These are phyloP conservation scores for Saccharomyces hybrid DNA, from an alignment of 1,139 yeast genomes.

Conservation along the genomic window DNA sequence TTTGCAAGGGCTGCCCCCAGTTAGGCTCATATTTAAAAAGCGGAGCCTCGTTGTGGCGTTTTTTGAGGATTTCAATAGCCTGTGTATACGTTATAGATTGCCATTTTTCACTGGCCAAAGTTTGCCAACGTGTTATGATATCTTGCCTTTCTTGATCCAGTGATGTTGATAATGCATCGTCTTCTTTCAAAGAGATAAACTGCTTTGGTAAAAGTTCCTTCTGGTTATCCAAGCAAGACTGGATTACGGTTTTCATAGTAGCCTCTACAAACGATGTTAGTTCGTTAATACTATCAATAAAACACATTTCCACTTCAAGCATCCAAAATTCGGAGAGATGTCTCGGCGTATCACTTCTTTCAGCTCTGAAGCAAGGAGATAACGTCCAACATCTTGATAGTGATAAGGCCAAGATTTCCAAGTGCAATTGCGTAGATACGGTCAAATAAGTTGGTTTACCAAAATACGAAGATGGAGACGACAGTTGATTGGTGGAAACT, in stretches of 20 bases:
- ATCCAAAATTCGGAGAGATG: slow-evolving; percentile 96
- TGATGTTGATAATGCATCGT: slow-evolving; percentile 11
- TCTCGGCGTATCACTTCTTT: slow-evolving; percentile 79
- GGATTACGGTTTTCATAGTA: slow-evolving; percentile 55
- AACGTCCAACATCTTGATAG: slow-evolving; percentile 80
- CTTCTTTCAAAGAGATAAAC: slow-evolving; percentile 38
- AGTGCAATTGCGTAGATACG: slow-evolving; percentile 85
- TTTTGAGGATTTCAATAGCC: slow-evolving; percentile 50
- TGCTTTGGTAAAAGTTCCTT: slow-evolving; percentile 33
- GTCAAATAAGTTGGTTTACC: slow-evolving; percentile 65
- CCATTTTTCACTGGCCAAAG: slow-evolving; percentile 42
- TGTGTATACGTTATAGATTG: slow-evolving; percentile 63
- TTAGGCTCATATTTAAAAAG: slow-evolving; percentile 32
- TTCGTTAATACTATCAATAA: slow-evolving; percentile 49
- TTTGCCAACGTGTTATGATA: slow-evolving; percentile 29
- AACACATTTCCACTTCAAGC: slow-evolving; percentile 86
- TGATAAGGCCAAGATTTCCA: slow-evolving; percentile 74
- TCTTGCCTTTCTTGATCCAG: not conserved
- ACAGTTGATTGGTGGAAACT: slow-evolving; percentile 21
- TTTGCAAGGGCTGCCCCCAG: slow-evolving; percentile 71
- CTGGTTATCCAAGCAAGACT: slow-evolving; percentile 32
- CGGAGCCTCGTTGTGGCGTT: slow-evolving; percentile 12
- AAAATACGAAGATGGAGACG: slow-evolving; percentile 42
- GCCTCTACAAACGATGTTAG: slow-evolving; percentile 60
- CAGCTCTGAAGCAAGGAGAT: slow-evolving; percentile 92